Evolutionary conservation across 257 asterid species (phyloP).

Genomic region (Fraxinus anomala): DNA sequence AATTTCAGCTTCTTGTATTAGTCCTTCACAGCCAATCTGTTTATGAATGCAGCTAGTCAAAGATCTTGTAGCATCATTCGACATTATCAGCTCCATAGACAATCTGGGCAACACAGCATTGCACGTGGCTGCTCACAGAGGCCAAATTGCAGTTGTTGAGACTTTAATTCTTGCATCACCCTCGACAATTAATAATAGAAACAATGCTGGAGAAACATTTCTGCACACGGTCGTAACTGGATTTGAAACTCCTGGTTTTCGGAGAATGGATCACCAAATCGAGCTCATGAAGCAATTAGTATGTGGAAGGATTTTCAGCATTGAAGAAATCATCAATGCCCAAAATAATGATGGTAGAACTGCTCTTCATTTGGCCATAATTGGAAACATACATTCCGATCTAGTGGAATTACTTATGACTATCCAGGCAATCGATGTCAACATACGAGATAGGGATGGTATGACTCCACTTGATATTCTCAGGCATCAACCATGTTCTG

Average conservation of each 20-base stretch:
- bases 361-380: conserved; percentile 79
- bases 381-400: conserved; percentile 73
- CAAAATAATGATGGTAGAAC: conserved; percentile 62
- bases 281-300: conserved; percentile 68
- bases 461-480: conserved; percentile 83
- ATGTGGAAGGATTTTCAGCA: conserved; percentile 44
- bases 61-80: conserved; percentile 49
- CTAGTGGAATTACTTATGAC: conserved; percentile 80
- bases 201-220: conserved; percentile 71
- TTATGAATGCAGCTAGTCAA: conserved; percentile 61
- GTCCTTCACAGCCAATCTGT: neutral
- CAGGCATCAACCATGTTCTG: conserved; percentile 63
- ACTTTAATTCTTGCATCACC: conserved; percentile 71
- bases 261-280: conserved; percentile 76
- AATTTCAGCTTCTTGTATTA: neutral
- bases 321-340: conserved; percentile 56
- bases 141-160: conserved; percentile 78
- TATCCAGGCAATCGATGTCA: conserved; percentile 53
- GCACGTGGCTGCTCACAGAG: conserved; percentile 85
- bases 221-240: conserved; percentile 79
- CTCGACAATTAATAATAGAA: conserved; percentile 45
- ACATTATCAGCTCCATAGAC: conserved; percentile 61
- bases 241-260: conserved; percentile 81
- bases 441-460: conserved; percentile 65
- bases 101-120: conserved; percentile 80